Percentiles rank a stretch among this genome's conserved stretches.
Conservation (phyloP, 257 asterid species). For the Verbena officinalis region DNA sequence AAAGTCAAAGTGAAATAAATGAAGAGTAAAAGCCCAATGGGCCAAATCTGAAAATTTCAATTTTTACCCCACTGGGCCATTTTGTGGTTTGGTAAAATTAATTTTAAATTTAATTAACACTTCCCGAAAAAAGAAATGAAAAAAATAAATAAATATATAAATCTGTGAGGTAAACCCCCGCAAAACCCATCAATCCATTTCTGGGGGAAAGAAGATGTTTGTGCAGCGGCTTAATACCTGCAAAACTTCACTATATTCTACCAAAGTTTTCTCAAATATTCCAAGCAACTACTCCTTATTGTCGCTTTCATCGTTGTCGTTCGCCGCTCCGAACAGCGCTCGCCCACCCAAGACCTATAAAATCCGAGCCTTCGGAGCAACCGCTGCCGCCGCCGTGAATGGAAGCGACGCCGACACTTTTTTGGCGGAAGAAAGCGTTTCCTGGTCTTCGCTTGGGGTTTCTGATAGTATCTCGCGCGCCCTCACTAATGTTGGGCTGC, state of each 20-base stretch:
- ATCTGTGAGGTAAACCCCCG: conserved; percentile 34
- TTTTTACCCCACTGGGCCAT: neutral
- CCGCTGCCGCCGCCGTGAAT: conserved; percentile 38
- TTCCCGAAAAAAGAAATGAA: neutral
- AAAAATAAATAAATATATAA: neutral
- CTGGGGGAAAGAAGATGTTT: conserved; percentile 34
- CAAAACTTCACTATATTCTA: conserved; percentile 39
- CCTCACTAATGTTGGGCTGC: conserved; percentile 62
- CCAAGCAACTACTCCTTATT: conserved; percentile 26
- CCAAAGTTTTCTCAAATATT: conserved; percentile 29
- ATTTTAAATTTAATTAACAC: neutral
- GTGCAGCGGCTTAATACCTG: conserved; percentile 50
- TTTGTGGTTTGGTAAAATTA: neutral
- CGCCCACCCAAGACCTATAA: conserved; percentile 35
- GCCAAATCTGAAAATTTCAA: neutral
- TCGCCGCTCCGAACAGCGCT: conserved; percentile 26
- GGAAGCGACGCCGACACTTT: conserved; percentile 57
- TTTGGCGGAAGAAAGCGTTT: conserved; percentile 74
- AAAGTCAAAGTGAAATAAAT: too few relatives aligned
- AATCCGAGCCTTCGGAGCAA: conserved; percentile 51
- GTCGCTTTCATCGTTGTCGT: conserved; percentile 28
- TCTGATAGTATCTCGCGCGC: conserved; percentile 64
- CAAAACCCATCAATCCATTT: conserved; percentile 34
- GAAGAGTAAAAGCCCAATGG: neutral
- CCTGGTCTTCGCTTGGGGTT: conserved; percentile 87